Evolutionary conservation across 495 filamentous ascomycete species (phyloP).

Genomic region (Hyaloscypha bicolor): DNA sequence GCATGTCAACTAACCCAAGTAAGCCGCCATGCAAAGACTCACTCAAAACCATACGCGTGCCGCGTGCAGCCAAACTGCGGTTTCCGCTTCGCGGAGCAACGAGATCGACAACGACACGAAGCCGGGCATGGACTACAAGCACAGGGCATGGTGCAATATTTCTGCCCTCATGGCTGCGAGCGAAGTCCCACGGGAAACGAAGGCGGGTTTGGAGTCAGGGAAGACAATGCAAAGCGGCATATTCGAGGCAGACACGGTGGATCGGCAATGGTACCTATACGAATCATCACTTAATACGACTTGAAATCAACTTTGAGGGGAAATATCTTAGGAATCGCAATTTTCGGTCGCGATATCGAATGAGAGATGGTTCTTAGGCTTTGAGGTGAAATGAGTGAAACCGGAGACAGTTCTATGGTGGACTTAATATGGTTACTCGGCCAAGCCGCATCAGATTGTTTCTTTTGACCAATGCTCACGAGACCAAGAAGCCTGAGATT

Average conservation of each 20-base stretch:
- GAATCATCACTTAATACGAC: neutral
- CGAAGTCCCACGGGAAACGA: neutral
- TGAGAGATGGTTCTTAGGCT: too few species aligned
- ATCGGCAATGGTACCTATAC: neutral
- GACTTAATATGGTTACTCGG: too few species aligned
- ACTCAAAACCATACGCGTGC: neutral
- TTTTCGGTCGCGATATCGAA: too few species aligned
- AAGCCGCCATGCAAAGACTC: neutral
- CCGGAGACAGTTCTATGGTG: too few species aligned
- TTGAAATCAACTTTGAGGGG: neutral
- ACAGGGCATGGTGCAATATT: neutral
- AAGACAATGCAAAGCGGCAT: neutral
- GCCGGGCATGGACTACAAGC: neutral
- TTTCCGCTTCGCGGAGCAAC: neutral
- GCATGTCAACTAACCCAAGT: neutral
- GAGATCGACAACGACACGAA: neutral
- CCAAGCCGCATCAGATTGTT: too few species aligned
- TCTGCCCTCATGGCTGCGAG: neutral
- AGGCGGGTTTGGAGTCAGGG: neutral
- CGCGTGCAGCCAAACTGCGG: neutral
- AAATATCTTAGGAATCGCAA: neutral
- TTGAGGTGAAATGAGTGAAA: too few species aligned
- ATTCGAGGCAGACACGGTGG: neutral
- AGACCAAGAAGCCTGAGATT: too few species aligned
- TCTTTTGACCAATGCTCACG: too few species aligned